These are phyloP conservation scores for Salix dunnii DNA, from an alignment of 345 rosid species.

Conservation along the genomic window DNA sequence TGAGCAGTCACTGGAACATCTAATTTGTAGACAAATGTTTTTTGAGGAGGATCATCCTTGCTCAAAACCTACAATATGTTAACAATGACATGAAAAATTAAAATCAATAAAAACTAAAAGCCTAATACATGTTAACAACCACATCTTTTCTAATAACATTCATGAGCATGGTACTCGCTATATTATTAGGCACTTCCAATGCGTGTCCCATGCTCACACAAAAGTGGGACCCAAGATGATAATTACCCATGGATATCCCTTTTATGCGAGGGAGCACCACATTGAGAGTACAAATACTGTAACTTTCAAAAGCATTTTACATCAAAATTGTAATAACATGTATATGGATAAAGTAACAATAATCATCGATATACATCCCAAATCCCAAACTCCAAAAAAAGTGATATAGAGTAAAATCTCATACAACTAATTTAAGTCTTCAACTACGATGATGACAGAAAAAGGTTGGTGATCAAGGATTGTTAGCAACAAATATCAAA, in stretches of 20 bases:
- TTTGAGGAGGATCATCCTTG: conserved; percentile 83
- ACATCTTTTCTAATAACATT: neutral
- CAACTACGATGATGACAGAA: neutral
- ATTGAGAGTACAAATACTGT: neutral
- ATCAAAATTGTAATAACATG: neutral
- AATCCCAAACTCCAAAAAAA: neutral
- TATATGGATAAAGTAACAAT: too few relatives aligned
- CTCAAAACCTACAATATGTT: conserved; percentile 61
- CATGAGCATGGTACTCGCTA: neutral
- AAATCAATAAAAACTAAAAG: conserved; percentile 2
- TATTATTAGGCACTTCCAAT: neutral
- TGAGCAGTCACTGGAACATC: conserved; percentile 76
- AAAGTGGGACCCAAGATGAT: too few relatives aligned
- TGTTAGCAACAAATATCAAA: neutral
- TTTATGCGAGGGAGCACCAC: neutral
- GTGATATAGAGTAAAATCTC: neutral
- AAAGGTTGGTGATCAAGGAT: neutral
- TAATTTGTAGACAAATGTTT: conserved; percentile 77
- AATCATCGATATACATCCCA: neutral
- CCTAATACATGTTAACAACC: neutral
- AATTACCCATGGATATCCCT: neutral
- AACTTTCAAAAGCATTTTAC: neutral
- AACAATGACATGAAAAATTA: neutral
- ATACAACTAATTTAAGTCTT: neutral
- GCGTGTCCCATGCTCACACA: neutral